Evolutionary conservation across 2,329 filamentous ascomycete genomes (phyloP).

Genomic region (Emmonsiellopsis sp.): DNA sequence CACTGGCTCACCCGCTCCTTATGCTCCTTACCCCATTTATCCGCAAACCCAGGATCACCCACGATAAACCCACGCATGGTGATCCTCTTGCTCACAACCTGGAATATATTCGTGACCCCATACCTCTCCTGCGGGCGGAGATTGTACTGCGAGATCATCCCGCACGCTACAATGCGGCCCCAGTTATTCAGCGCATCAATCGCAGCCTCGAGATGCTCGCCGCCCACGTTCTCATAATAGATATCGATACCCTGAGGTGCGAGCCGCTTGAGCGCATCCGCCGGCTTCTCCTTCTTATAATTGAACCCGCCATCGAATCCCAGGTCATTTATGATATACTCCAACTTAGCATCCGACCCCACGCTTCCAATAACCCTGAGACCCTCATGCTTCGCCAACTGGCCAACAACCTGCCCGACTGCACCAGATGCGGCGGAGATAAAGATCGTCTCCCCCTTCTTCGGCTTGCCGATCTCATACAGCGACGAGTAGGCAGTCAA

Average conservation of each 20-base stretch:
- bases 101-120: constrained; percentile 56
- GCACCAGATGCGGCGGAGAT: constrained; percentile 71
- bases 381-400: constrained; percentile 73
- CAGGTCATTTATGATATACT: constrained; percentile 61
- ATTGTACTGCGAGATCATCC: constrained; percentile 74
- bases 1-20: constrained; percentile 66
- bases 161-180: constrained; percentile 57
- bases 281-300: constrained; percentile 72
- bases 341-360: constrained; percentile 68
- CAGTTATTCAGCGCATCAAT: constrained; percentile 53
- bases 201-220: constrained; percentile 62
- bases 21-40: constrained; percentile 59
- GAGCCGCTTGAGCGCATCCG: constrained; percentile 58
- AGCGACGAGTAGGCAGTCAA: constrained; percentile 66
- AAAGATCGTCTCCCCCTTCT: constrained; percentile 73
- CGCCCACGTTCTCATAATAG: constrained; percentile 74
- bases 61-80: constrained; percentile 68
- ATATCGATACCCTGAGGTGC: constrained; percentile 73
- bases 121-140: constrained; percentile 46
- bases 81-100: constrained; percentile 59
- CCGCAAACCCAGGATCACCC: constrained; percentile 53
- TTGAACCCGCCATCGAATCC: constrained; percentile 70
- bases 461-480: constrained; percentile 64
- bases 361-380: constrained; percentile 71
- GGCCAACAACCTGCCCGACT: constrained; percentile 74